These are phyloP conservation scores for Cystobasidium pallidum DNA, from an alignment of 1,284 basidiomycete genomes.

Conservation along the genomic window DNA sequence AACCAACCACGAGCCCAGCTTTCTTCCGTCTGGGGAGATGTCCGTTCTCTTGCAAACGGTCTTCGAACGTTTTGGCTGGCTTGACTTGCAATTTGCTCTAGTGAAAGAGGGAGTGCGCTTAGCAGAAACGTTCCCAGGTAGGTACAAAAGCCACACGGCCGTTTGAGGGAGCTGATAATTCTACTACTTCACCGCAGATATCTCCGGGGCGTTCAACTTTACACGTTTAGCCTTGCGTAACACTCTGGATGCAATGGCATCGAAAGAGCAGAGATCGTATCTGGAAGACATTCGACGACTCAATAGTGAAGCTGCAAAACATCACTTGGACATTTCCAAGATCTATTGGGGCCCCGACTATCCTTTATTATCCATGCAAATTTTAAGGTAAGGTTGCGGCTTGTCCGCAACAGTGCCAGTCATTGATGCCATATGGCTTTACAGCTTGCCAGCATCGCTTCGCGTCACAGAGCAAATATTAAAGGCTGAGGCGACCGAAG, in stretches of 20 bases:
- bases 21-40: constrained; percentile 43
- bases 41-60: constrained; percentile 51
- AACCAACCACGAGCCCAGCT: constrained; percentile 21
- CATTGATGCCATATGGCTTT: neutral
- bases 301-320: constrained; percentile 46
- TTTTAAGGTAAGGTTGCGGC: constrained; percentile 30
- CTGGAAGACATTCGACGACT: constrained; percentile 49
- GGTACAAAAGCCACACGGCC: constrained; percentile 31
- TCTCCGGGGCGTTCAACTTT: constrained; percentile 51
- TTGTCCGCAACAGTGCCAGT: neutral
- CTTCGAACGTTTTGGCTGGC: constrained; percentile 76
- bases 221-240: constrained; percentile 47
- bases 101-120: constrained; percentile 87
- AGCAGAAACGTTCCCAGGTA: constrained; percentile 87
- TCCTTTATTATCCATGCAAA: constrained; percentile 50
- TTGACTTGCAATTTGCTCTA: constrained; percentile 85
- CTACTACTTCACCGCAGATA: constrained; percentile 45
- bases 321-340: constrained; percentile 48
- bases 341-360: constrained; percentile 57
- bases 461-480: constrained; percentile 69
- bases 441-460: constrained; percentile 71
- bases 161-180: neutral
- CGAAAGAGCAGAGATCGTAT: constrained; percentile 52
- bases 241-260: constrained; percentile 47
- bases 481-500: constrained; percentile 27